Conservation (phyloP, 345 rosid genomes). For the Isatis tinctoria region DNA sequence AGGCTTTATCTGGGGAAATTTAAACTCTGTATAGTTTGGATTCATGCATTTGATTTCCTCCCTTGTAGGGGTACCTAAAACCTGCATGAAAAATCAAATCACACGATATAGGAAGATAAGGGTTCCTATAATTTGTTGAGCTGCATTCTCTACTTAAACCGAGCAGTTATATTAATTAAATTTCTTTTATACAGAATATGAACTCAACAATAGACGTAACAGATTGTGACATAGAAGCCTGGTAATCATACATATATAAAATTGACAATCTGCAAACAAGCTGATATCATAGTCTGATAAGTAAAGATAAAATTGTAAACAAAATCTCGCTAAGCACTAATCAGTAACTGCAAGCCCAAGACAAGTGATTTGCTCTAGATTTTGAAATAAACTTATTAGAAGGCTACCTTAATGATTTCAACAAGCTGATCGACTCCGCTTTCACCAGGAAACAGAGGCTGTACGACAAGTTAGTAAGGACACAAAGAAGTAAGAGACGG, state of each 20-base stretch:
- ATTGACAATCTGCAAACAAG: slow-evolving; percentile 7
- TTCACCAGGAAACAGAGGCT: slow-evolving; percentile 96
- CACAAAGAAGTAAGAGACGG: slow-evolving; percentile 3
- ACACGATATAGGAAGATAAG: slow-evolving; percentile 8
- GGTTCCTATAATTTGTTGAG: neutral
- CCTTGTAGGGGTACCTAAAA: slow-evolving; percentile 88
- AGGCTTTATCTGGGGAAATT: slow-evolving; percentile 91
- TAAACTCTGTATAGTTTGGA: slow-evolving; percentile 87
- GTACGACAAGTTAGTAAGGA: slow-evolving; percentile 18
- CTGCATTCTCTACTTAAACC: slow-evolving; percentile 14
- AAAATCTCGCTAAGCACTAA: neutral
- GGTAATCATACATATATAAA: neutral
- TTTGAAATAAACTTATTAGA: neutral
- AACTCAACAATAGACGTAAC: neutral
- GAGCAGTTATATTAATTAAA: slow-evolving; percentile 8
- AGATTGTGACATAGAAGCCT: neutral
- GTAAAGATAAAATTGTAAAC: neutral
- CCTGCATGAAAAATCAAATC: slow-evolving; percentile 39
- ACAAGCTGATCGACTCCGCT: slow-evolving; percentile 95
- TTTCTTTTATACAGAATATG: neutral
- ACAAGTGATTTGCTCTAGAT: neutral
- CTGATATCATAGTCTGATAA: neutral
- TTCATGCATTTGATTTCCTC: slow-evolving; percentile 99
- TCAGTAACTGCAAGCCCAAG: neutral
- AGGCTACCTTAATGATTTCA: slow-evolving; percentile 84